phyloP scores from a whole-genome alignment of 2,329 filamentous ascomycete species.

The Ascochyta pisi region DNA sequence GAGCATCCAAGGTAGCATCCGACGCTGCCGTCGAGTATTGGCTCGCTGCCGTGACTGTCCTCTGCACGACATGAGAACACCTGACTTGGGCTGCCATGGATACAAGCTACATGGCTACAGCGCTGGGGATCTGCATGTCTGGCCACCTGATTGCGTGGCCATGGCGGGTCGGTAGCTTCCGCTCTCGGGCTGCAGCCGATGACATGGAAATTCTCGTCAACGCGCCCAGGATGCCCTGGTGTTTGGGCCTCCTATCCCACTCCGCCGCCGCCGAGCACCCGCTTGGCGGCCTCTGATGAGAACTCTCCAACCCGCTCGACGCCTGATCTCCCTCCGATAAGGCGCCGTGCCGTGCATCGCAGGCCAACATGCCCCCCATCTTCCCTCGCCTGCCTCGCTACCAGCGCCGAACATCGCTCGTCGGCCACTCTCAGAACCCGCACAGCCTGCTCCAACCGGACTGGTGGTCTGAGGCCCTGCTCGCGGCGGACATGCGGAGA shows the following conservation, averaged over 20 bases:
- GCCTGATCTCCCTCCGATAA: conserved; percentile 10
- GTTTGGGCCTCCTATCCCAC: conserved; percentile 3
- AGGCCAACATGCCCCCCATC: neutral
- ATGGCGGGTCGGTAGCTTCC: conserved; percentile 34
- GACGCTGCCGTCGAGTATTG: conserved; percentile 27
- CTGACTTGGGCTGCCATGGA: conserved; percentile 1
- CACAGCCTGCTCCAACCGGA: conserved; percentile 3
- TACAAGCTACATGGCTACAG: neutral
- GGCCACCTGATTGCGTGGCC: conserved; percentile 34
- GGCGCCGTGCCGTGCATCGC: conserved; percentile 6
- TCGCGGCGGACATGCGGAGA: conserved; percentile 6
- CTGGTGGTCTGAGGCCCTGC: neutral
- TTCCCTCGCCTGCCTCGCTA: neutral
- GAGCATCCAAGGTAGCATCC: conserved; percentile 8
- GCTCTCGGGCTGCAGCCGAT: conserved; percentile 32
- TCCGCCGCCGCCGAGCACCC: conserved; percentile 10
- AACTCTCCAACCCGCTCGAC: neutral
- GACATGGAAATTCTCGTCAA: conserved; percentile 6
- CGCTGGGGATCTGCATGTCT: conserved; percentile 24
- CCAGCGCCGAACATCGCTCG: neutral
- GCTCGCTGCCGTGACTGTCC: conserved; percentile 25
- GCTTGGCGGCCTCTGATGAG: conserved; percentile 8
- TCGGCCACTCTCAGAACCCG: neutral
- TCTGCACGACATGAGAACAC: conserved; percentile 12
- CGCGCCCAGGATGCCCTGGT: conserved; percentile 1